Evolutionary conservation across 2,329 filamentous ascomycete species (phyloP), one percentile per base, ranked within the genome.

Genomic region (Cucurbitaria berberidis): DNA sequence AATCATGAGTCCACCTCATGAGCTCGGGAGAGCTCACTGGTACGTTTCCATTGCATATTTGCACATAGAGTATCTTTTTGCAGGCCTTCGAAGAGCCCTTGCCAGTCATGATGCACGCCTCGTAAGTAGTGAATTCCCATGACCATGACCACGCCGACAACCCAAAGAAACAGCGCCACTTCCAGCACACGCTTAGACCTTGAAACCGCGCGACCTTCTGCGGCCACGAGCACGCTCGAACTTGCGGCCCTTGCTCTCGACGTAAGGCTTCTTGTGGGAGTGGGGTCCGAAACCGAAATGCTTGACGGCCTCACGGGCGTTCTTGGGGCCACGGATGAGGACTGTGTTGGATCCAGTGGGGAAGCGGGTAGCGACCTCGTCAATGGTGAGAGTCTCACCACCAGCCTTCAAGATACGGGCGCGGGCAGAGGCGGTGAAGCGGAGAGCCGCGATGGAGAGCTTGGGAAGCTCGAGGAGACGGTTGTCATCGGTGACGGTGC

Each of bases 171-270:
- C 64, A 62, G 58, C 62, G 63, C 63, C 62, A 62, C 58, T 58
- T 61, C 53, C 49, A 61, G 64, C 59, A 65, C 55, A 60, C 59
- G 63, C 62, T 91, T 96, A 99, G 79, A 99, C 95, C 92, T 99
- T 99, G 93, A 99, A 99, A 87, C 96, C 95, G 77, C 90, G 88
- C 75, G 93, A 98, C 80, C 92, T 86, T 89, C 95, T 96, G 83
- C 95, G 93, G 82, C 95, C 96, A 95, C 95, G 93, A 76, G 93
- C 95, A 76, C 88, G 87, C 89, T 99, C 96, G 86, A 99, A 99
- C 87, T 99, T 99, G 83, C 95, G 90, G 77, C 96, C 96, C 90
- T 99, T 99, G 86, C 91, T 96, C 82, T 91, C 86, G 76, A 99
- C 86, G 74, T 96, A 90, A 71, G 93, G 93, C 87, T 97, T 98